Conservation (phyloP, 2,329 filamentous ascomycete species). For the Periconia sp. region DNA sequence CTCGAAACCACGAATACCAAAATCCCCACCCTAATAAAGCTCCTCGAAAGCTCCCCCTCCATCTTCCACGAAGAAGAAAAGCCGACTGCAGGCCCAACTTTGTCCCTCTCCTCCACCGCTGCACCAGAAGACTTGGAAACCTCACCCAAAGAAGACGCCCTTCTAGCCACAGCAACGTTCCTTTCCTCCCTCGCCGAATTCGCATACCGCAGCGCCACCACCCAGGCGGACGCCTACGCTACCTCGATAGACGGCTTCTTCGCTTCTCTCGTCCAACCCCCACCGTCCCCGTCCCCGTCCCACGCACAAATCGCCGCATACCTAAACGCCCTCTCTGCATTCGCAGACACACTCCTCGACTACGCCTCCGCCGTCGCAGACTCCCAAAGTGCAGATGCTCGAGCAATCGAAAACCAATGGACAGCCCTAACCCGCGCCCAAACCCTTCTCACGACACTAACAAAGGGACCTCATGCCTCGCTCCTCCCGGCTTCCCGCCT, state of each 20-base stretch:
- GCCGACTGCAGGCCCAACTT: constrained; percentile 36
- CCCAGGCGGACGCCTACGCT: constrained; percentile 62
- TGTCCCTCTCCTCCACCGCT: constrained; percentile 35
- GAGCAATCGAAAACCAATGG: constrained; percentile 37
- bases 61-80: constrained; percentile 27
- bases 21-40: constrained; percentile 58
- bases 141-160: constrained; percentile 57
- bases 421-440: constrained; percentile 39
- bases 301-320: constrained; percentile 59
- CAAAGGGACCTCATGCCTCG: constrained; percentile 20
- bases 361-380: constrained; percentile 57
- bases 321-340: constrained; percentile 59
- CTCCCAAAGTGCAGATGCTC: constrained; percentile 16
- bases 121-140: constrained; percentile 34
- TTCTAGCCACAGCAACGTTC: constrained; percentile 63
- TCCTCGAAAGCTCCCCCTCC: constrained; percentile 37
- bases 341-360: constrained; percentile 63
- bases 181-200: constrained; percentile 62
- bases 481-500: constrained; percentile 30
- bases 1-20: constrained; percentile 59
- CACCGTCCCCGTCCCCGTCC: constrained; percentile 56
- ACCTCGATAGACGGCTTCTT: constrained; percentile 44
- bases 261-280: constrained; percentile 42
- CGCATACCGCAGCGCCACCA: constrained; percentile 59
- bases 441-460: constrained; percentile 32